Conservation (phyloP, 1,139 yeast genomes). For the Meyerozyma guilliermondii region DNA sequence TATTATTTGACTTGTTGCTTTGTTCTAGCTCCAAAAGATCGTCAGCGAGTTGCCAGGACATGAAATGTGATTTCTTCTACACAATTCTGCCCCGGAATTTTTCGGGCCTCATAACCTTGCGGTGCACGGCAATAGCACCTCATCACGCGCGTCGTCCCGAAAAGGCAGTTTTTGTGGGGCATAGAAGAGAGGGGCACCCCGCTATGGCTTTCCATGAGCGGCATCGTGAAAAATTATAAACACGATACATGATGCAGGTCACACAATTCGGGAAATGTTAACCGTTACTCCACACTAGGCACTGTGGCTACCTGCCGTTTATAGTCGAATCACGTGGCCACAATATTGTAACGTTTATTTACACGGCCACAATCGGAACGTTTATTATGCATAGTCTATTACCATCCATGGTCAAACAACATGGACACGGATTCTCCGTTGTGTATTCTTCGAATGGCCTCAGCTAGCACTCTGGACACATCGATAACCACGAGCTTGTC, state of each 20-base stretch:
- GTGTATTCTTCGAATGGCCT: conserved; percentile 91
- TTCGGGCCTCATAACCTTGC: background rate
- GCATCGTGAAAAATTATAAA: background rate
- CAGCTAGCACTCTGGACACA: conserved; percentile 83
- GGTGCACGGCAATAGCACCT: conserved; percentile 1
- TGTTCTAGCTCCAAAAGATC: too few species aligned
- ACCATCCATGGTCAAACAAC: conserved; percentile 88
- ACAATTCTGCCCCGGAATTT: background rate
- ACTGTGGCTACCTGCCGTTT: background rate
- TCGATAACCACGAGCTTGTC: conserved; percentile 77
- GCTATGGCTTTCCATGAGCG: background rate
- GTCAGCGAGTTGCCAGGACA: background rate
- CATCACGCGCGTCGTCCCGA: background rate
- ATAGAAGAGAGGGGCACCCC: background rate
- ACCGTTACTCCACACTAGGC: background rate
- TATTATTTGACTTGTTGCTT: too few species aligned
- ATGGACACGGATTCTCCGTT: conserved; percentile 95
- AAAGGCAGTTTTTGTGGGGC: conserved; percentile 1
- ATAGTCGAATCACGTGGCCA: too few species aligned
- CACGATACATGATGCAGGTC: background rate
- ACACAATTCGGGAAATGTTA: background rate
- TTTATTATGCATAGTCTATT: conserved; percentile 1
- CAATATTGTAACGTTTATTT: too few species aligned
- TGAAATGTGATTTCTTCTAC: background rate
- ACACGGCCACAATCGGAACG: background rate